Evolutionary conservation across 2,329 filamentous ascomycete species (phyloP).

Genomic region (Trichoderma endophyticum): DNA sequence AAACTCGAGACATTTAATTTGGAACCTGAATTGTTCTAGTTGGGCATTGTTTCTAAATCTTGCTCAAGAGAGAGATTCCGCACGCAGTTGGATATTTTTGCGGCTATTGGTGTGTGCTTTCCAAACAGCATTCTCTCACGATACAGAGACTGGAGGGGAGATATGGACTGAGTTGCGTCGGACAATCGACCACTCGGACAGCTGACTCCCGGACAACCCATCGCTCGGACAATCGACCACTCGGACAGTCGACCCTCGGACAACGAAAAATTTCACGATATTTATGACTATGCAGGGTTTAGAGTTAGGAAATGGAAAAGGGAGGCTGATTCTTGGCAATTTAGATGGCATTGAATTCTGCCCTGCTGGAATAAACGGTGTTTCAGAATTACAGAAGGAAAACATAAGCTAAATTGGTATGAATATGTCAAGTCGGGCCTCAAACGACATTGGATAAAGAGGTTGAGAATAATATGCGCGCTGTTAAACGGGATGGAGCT

Average conservation of each 20-base stretch:
- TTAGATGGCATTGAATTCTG: not conserved
- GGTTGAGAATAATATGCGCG: not conserved
- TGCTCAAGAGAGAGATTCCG: not conserved
- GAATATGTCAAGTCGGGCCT: too few species aligned
- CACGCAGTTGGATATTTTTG: too few species aligned
- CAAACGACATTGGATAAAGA: not conserved
- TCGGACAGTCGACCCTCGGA: not conserved
- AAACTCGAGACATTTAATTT: not conserved
- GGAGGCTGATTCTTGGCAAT: not conserved
- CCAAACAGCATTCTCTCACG: too few species aligned
- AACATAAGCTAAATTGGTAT: not conserved
- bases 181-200: not conserved
- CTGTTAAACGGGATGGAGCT: not conserved
- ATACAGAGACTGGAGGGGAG: not conserved
- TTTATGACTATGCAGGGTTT: not conserved
- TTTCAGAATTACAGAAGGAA: not conserved
- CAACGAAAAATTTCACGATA: not conserved
- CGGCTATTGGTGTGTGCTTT: too few species aligned
- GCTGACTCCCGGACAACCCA: too few species aligned
- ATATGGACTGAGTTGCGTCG: not conserved
- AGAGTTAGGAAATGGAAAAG: not conserved
- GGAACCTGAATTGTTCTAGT: not conserved
- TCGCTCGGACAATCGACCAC: too few species aligned
- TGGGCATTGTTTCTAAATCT: not conserved
- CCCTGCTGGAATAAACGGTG: not conserved